A percentile compares a stretch with the other conserved stretches of the same genome.
Evolutionary conservation across 75 land plant genomes (phyloP).

Genomic region (Picea glauca): DNA sequence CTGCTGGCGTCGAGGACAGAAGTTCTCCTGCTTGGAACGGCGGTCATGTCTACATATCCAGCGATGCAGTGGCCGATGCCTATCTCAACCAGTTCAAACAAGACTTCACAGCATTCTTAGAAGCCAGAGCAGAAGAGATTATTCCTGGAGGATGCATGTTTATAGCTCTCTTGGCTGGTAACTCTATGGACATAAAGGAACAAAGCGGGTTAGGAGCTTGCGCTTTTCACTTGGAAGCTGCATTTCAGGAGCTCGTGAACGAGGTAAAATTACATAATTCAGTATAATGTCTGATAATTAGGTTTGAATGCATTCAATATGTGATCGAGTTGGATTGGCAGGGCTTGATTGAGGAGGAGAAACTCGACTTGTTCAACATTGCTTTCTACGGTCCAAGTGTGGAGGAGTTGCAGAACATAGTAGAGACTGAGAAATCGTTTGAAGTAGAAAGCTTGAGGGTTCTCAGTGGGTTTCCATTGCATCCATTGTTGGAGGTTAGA

Average conservation of each 20-base stretch:
- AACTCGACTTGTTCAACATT: slow-evolving; percentile 41
- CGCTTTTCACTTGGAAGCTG: background rate
- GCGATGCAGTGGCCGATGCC: no score
- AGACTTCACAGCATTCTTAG: background rate
- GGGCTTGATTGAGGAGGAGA: slow-evolving; percentile 52
- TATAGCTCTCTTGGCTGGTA: background rate
- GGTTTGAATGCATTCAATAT: background rate
- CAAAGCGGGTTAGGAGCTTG: slow-evolving; percentile 8
- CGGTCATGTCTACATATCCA: no score
- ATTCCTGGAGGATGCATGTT: background rate
- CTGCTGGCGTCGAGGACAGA: no score
- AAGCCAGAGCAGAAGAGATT: background rate
- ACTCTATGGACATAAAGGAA: slow-evolving; percentile 22
- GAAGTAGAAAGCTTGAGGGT: slow-evolving; percentile 14
- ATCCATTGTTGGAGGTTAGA: background rate
- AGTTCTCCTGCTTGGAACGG: no score
- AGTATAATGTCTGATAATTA: background rate
- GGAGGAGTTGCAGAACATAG: slow-evolving; percentile 38
- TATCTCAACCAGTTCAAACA: no score
- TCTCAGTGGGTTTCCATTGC: background rate
- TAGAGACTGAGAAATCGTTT: slow-evolving; percentile 39
- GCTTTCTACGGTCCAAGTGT: slow-evolving; percentile 44
- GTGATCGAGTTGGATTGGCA: background rate
- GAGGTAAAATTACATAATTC: slow-evolving; percentile 4
- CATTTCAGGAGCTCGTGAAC: slow-evolving; percentile 19